Evolutionary conservation across 2,329 filamentous ascomycete genomes (phyloP).

Genomic region (Hypoxylon sp.): DNA sequence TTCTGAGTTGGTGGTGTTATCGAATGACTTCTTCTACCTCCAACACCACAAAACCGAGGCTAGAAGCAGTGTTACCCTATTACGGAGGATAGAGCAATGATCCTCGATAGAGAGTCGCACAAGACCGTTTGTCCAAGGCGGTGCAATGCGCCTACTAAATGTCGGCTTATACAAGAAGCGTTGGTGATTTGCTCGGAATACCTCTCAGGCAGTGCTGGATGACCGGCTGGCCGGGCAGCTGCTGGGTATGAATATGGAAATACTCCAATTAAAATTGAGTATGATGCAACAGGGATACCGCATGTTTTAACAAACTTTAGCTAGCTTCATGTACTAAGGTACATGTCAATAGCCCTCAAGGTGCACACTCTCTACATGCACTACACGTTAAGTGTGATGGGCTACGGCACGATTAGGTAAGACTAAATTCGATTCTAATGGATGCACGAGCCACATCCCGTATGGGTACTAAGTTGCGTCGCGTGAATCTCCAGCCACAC

Average conservation of each 20-base stretch:
- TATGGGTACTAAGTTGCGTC: neutral
- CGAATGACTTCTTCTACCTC: conserved; percentile 2
- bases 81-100: conserved; percentile 23
- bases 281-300: conserved; percentile 30
- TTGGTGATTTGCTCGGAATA: conserved; percentile 22
- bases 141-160: conserved; percentile 10
- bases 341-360: neutral
- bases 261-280: conserved; percentile 19
- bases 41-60: conserved; percentile 21
- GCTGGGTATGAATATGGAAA: neutral
- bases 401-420: neutral
- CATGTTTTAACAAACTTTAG: conserved; percentile 11
- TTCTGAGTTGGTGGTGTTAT: conserved; percentile 12
- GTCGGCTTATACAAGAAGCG: conserved; percentile 22
- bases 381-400: too few relatives aligned
- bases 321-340: neutral
- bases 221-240: neutral
- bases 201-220: neutral
- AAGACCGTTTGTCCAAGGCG: conserved; percentile 20
- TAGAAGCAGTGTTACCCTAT: conserved; percentile 28
- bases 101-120: conserved; percentile 18
- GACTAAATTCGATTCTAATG: neutral
- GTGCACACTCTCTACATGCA: too few relatives aligned
- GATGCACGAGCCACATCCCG: neutral
- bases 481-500: conserved; percentile 9